phyloP scores from a whole-genome alignment of 176 grass and related monocot genomes.

The barley (Hordeum vulgare) region DNA sequence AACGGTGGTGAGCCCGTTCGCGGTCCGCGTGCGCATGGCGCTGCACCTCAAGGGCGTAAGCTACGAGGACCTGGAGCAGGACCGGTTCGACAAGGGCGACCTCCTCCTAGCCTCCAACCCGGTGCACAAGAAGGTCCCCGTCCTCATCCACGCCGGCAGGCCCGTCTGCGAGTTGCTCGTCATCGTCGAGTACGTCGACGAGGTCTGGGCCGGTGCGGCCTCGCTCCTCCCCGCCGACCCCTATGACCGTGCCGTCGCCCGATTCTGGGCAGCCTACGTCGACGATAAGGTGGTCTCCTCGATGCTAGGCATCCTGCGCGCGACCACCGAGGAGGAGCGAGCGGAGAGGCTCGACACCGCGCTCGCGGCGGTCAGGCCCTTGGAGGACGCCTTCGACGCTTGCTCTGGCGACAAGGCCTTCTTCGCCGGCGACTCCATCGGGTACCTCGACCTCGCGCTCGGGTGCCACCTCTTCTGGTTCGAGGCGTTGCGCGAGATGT shows the following conservation, averaged over 20 bases:
- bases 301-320: too few relatives aligned
- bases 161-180: conserved; percentile 10
- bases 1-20: conserved; percentile 8
- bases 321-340: too few relatives aligned
- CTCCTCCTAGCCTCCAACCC: not conserved
- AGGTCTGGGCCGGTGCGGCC: conserved; percentile 2
- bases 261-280: not conserved
- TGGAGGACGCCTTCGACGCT: too few relatives aligned
- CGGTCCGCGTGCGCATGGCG: conserved; percentile 22
- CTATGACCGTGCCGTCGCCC: not conserved
- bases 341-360: too few relatives aligned
- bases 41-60: conserved; percentile 39
- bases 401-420: too few relatives aligned
- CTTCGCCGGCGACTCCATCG: too few relatives aligned
- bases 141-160: not conserved
- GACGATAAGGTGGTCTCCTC: conserved; percentile 16
- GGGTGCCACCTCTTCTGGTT: too few relatives aligned
- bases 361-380: too few relatives aligned
- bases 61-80: conserved; percentile 11
- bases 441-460: too few relatives aligned
- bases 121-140: not conserved
- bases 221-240: conserved; percentile 35
- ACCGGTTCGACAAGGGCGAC: not conserved
- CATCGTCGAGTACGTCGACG: conserved; percentile 6
- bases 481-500: too few relatives aligned